Base-by-base conservation (phyloP, 805 yeast genomes). In the Kluyveromyces dobzhanskii region DNA sequence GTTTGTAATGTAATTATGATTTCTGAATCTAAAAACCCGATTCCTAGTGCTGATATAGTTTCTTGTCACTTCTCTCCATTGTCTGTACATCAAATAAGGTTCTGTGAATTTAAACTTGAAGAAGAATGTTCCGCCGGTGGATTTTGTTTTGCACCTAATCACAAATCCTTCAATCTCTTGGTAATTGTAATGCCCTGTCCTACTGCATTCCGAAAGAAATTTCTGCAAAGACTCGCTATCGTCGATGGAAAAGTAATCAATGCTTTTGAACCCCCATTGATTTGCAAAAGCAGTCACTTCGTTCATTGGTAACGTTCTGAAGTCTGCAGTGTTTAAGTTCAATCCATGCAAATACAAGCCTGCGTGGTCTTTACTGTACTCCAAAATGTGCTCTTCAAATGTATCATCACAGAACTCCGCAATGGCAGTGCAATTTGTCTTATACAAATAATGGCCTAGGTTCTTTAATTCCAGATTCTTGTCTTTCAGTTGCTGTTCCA, bases 21-120 rank as follows among this genome's bases (percentile, higher is more conserved):
- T 71, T 16, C 58, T 59, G 40, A 75, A 62, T 18, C 62, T 65
- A 38, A 51, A 58, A 4, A 70, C 60, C 11, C 69, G 56, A 10
- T 51, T 40, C 47, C 59, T 54, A 11, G 45, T 42, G 0, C 51
- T 41, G 8, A 83, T 67, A 44, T 73, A 73, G 32, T 64, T 65
- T 53, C 75, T 79, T 1, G 97, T 86, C 2, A 78, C 83, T 52
- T 92, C 97, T 47, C 99, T 71, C 75, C 94, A 77, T 50, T 83
- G 85, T 42, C 99, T 71, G 59, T 87, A 92, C 71, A 92, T 71
- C 32, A 87, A 63, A 56, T 92, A 92, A 0, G 98, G 98, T 61
- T 92, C 95, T 48, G 87, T 95, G 58, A 92, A 92, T 60, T 92
- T 92, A 65, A 67, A 92, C 62, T 92, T 92, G 75, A 87, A 92